A percentile compares a stretch with the other conserved stretches of the same genome.
Conservation (phyloP, 306 rosid genomes). For the Vachellia collinsii region DNA sequence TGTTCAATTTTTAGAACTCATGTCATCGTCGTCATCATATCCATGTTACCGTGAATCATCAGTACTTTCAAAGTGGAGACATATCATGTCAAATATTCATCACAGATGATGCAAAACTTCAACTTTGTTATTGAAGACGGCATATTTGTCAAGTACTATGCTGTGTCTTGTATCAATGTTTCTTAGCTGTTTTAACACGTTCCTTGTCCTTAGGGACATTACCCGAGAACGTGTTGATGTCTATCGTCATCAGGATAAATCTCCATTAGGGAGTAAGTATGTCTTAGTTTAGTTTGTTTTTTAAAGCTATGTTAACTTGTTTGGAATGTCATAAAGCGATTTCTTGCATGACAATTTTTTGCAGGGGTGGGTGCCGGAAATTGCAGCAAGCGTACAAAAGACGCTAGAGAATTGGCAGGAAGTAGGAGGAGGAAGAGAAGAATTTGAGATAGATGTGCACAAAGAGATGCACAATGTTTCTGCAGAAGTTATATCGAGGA, state of each 20-base stretch:
- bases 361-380: slow-evolving; percentile 78
- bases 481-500: slow-evolving; percentile 70
- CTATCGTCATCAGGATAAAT: background rate
- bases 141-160: background rate
- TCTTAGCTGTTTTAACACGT: background rate
- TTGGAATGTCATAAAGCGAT: background rate
- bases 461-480: slow-evolving; percentile 61
- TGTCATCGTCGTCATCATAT: too few relatives aligned
- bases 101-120: background rate
- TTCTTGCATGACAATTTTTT: background rate
- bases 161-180: background rate
- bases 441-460: slow-evolving; percentile 65
- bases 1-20: background rate
- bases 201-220: background rate
- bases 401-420: slow-evolving; percentile 66
- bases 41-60: too few relatives aligned
- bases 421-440: slow-evolving; percentile 53
- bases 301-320: background rate
- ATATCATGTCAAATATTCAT: background rate
- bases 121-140: background rate
- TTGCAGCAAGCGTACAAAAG: slow-evolving; percentile 56
- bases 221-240: background rate
- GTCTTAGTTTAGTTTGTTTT: background rate
- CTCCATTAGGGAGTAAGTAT: background rate
- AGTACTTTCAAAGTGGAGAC: background rate